Evolutionary conservation across 768 basidiomycete species (phyloP), one percentile per base, ranked within the genome.

Genomic region (Leccinum sublutescens): DNA sequence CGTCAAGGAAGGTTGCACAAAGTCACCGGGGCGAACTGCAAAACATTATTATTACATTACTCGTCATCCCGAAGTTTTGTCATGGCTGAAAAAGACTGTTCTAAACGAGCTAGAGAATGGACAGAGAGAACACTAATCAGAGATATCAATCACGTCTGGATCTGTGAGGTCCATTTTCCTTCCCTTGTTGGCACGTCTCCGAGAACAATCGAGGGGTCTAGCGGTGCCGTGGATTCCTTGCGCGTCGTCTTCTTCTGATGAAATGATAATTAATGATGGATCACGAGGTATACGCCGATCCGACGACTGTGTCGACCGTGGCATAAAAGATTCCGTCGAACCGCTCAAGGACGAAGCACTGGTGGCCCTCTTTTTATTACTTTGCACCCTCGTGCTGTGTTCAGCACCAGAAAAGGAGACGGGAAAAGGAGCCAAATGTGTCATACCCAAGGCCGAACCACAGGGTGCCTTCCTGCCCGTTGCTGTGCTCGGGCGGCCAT

Each of bases 91-190:
- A 31, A 48, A 29, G 19, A 25, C 8, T 25, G 4, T 25, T 29
- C n/a, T 17, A 45, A 50, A 58, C 21, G n/a, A 38, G 40, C 47
- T 25, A 3, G 31, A 9, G n/a, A 19, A 47, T 11, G 17, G 15
- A 17, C 19, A 21, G n/a, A 38, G 29, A 53, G 11, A 29, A 40
- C 38, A 34, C 57, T 68, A 68, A 51, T 67, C 63, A 50, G 81
- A 85, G 43, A 91, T 74, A 57, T 85, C 82, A 64, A 90, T 84
- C 29, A 89, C 76, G 25, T 85, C 82, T 17, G 71, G 73, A 25
- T 72, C 66, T 11, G 62, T 19, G 63, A 34, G 80, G 73, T 64
- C 77, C 74, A 63, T 74, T 68, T 17, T 34, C 45, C 27, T 59
- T 50, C 29, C 7, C 19, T 58, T 63, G 11, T 45, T 50, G 43